Evolutionary conservation across 371 early-diverging fungal genomes (phyloP).

Genomic region (Nematocida sp.): DNA sequence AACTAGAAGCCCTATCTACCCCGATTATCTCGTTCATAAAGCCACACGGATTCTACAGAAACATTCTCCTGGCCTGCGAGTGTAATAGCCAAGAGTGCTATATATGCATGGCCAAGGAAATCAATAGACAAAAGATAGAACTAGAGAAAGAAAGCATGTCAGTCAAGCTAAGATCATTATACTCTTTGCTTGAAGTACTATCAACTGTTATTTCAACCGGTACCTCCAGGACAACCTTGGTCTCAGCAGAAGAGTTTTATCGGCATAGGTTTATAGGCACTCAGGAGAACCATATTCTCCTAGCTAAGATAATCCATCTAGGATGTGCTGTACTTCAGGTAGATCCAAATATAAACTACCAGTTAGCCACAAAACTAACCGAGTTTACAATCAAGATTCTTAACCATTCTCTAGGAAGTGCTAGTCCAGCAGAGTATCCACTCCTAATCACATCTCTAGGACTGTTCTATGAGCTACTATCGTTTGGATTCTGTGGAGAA

Average conservation of each 20-base stretch:
- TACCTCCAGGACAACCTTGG: conserved; percentile 8
- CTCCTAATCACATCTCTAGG: conserved; percentile 20
- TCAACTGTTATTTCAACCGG: conserved; percentile 6
- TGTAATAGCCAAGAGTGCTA: conserved; percentile 25
- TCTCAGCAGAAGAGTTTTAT: conserved; percentile 39
- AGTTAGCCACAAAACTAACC: conserved; percentile 13
- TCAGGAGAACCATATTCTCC: conserved; percentile 26
- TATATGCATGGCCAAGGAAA: conserved; percentile 17
- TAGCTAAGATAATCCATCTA: conserved; percentile 38
- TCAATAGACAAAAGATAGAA: neutral
- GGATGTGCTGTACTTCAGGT: conserved; percentile 21
- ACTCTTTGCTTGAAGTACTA: conserved; percentile 29
- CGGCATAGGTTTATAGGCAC: conserved; percentile 8
- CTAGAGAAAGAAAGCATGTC: conserved; percentile 49
- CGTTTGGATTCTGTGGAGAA: conserved; percentile 49
- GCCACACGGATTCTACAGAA: conserved; percentile 26
- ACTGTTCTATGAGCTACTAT: conserved; percentile 46
- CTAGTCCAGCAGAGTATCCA: conserved; percentile 5
- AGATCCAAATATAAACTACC: conserved; percentile 30
- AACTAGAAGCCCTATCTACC: conserved; percentile 1
- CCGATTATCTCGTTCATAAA: conserved; percentile 42
- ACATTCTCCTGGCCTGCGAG: neutral
- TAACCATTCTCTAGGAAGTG: conserved; percentile 26
- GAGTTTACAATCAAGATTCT: conserved; percentile 27
- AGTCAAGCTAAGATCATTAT: conserved; percentile 32